phyloP scores from a whole-genome alignment of 225 moss, liverwort and hornwort genomes.

The Anthoceros angustus region DNA sequence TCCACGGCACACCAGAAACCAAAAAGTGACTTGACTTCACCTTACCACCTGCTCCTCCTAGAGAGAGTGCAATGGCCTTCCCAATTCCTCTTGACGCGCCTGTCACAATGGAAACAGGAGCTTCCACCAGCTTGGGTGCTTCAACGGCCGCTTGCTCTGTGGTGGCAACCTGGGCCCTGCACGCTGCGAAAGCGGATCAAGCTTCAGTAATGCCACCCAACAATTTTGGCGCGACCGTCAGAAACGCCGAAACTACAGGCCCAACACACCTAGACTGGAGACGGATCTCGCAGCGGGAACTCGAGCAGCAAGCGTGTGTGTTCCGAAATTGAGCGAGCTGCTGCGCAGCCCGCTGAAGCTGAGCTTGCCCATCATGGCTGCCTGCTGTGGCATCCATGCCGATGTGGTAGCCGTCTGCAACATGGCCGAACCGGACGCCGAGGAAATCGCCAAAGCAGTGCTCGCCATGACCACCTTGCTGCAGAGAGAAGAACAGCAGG shows the following conservation, averaged over 20 bases:
- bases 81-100: conserved; percentile 91
- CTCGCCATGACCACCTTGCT: neutral
- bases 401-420: neutral
- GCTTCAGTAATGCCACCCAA: too few relatives aligned
- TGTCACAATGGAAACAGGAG: conserved; percentile 75
- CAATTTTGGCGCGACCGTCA: too few relatives aligned
- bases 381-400: neutral
- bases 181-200: neutral
- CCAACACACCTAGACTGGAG: neutral
- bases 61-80: conserved; percentile 77
- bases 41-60: conserved; percentile 80
- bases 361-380: neutral
- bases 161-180: conserved; percentile 27
- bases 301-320: neutral
- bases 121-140: conserved; percentile 47
- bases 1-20: neutral
- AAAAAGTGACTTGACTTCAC: conserved; percentile 9
- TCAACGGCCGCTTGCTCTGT: conserved; percentile 30
- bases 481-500: neutral
- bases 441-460: neutral
- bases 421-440: neutral
- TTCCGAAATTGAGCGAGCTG: neutral
- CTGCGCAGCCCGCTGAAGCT: conserved; percentile 1
- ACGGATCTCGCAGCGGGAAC: neutral
- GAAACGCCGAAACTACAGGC: too few relatives aligned